Percentiles rank a stretch among this genome's conserved stretches.
phyloP scores from a whole-genome alignment of 805 yeast genomes.

The Groenewaldozyma salmanticensis region DNA sequence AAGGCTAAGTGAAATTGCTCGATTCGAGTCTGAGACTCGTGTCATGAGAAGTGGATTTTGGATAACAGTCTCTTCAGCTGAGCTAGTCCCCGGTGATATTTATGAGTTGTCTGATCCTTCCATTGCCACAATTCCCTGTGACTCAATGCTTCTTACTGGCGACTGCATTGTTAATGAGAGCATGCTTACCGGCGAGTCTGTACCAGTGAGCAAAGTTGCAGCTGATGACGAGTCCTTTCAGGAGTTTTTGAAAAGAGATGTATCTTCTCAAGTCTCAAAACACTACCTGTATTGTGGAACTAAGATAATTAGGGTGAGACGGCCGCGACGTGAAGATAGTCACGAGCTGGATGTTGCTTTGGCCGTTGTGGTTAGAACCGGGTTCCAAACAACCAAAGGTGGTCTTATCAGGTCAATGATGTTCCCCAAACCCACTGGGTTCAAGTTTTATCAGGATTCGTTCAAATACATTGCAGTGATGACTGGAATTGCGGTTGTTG shows the following conservation, averaged over 20 bases:
- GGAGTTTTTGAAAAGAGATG: conserved; percentile 44
- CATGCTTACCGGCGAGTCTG: conserved; percentile 97
- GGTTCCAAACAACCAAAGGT: conserved; percentile 94
- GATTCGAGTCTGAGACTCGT: conserved; percentile 68
- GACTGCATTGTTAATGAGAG: conserved; percentile 96
- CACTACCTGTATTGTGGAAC: conserved; percentile 86
- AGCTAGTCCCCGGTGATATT: conserved; percentile 92
- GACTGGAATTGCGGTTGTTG: conserved; percentile 75
- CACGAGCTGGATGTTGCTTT: conserved; percentile 61
- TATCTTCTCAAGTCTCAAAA: conserved; percentile 56
- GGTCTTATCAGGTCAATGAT: conserved; percentile 89
- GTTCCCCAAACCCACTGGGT: conserved; percentile 89
- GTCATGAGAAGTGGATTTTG: conserved; percentile 91
- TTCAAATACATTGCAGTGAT: conserved; percentile 93
- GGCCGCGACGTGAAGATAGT: conserved; percentile 34
- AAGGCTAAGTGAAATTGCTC: conserved; percentile 64
- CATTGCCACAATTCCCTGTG: conserved; percentile 70
- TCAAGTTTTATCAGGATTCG: conserved; percentile 88
- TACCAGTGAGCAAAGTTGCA: conserved; percentile 78
- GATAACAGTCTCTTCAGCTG: conserved; percentile 67
- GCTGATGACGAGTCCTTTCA: conserved; percentile 54
- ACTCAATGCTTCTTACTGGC: conserved; percentile 76
- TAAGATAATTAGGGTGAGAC: conserved; percentile 70
- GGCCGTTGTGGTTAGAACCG: conserved; percentile 82
- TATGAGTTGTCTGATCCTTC: conserved; percentile 87